These are phyloP conservation scores for Moesziomyces parantarcticus DNA, from an alignment of 1,284 basidiomycete genomes.

Conservation along the genomic window DNA sequence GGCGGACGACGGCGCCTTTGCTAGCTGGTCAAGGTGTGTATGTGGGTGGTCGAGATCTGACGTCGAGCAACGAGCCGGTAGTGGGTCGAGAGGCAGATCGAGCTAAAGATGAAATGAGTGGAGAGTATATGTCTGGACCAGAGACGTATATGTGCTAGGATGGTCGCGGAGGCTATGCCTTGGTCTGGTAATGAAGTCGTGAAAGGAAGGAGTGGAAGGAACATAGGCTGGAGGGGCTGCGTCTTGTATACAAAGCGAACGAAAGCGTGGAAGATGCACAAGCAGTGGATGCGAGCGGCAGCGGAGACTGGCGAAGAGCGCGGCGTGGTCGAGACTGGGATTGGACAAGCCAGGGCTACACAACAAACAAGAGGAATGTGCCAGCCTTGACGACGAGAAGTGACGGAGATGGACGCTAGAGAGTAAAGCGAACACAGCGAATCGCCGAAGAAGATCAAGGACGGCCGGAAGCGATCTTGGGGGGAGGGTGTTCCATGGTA, in stretches of 20 bases:
- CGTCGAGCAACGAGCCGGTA: neutral
- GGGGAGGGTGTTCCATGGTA: conserved; percentile 27
- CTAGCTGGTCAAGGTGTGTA: neutral
- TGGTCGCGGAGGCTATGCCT: neutral
- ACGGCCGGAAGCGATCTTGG: conserved; percentile 1
- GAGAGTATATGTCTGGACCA: neutral
- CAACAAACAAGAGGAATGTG: neutral
- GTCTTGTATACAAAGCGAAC: neutral
- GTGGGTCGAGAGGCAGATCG: neutral
- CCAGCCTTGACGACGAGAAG: conserved; percentile 1
- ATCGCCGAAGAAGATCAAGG: conserved; percentile 1
- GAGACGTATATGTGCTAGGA: neutral
- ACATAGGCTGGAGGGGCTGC: neutral
- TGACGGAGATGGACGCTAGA: neutral
- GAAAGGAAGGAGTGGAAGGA: neutral
- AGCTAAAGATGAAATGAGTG: neutral
- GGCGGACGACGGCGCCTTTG: neutral
- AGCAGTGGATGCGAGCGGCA: neutral
- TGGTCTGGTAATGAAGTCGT: neutral
- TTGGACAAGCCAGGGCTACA: neutral
- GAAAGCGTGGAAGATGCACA: neutral
- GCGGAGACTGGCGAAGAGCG: neutral
- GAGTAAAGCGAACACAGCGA: neutral
- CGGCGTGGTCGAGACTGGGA: neutral
- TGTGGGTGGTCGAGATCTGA: neutral